These are phyloP conservation scores for Iris macrosiphon DNA, from an alignment of 106 monocot genomes.

Conservation along the genomic window DNA sequence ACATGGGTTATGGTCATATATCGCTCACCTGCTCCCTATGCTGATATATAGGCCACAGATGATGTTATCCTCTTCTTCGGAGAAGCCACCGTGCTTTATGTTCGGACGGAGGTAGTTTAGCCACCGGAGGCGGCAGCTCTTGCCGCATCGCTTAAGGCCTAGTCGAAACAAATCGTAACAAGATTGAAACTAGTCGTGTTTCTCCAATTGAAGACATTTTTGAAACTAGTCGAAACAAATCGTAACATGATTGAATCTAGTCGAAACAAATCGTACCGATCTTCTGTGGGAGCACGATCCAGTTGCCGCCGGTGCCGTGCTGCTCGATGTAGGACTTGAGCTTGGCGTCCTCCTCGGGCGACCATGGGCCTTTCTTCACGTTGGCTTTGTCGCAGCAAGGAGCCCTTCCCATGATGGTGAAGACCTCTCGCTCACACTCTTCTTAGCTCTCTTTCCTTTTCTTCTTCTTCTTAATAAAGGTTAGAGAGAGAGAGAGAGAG, in stretches of 20 bases:
- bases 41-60: constrained; percentile 47
- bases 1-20: too few species aligned
- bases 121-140: constrained; percentile 63
- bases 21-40: constrained; percentile 70
- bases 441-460: background rate
- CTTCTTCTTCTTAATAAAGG: too few species aligned
- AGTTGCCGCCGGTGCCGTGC: constrained; percentile 97
- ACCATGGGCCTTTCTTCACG: constrained; percentile 97
- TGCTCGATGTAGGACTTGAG: constrained; percentile 89
- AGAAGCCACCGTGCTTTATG: constrained; percentile 49
- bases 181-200: too few species aligned
- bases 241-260: too few species aligned
- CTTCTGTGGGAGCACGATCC: constrained; percentile 93
- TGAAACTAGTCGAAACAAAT: background rate
- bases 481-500: too few species aligned
- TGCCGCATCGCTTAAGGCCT: constrained; percentile 53
- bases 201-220: background rate
- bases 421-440: background rate
- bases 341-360: constrained; percentile 84
- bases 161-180: background rate
- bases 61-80: constrained; percentile 52
- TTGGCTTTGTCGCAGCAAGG: constrained; percentile 96
- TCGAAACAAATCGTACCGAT: constrained; percentile 76
- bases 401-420: constrained; percentile 69
- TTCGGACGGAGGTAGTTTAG: constrained; percentile 54